phyloP scores from a whole-genome alignment of 192 early-diverging fungal species.

The Entophlyctis luteolus region DNA sequence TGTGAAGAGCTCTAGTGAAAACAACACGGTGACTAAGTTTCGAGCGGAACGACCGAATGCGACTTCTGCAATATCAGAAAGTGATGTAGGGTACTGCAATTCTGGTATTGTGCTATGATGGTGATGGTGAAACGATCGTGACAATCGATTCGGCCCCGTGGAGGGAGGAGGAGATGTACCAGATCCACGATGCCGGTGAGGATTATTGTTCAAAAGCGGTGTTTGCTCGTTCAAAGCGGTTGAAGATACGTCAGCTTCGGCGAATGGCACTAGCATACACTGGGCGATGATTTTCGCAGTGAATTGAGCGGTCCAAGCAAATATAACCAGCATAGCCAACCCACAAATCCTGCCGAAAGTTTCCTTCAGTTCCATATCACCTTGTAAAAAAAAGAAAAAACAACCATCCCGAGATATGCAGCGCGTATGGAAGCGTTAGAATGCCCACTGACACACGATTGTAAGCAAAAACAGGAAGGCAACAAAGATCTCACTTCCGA shows the following conservation, averaged over 20 bases:
- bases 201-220: slow-evolving; percentile 16
- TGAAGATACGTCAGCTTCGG: background rate
- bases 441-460: slow-evolving; percentile 57
- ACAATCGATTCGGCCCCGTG: too few species aligned
- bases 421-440: slow-evolving; percentile 56
- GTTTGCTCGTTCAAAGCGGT: slow-evolving; percentile 21
- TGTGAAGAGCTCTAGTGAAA: slow-evolving; percentile 47
- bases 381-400: background rate
- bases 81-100: slow-evolving; percentile 32
- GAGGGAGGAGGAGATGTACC: background rate
- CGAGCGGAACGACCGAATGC: slow-evolving; percentile 45
- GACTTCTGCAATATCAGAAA: slow-evolving; percentile 43
- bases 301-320: slow-evolving; percentile 33
- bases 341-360: slow-evolving; percentile 49
- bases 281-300: slow-evolving; percentile 61
- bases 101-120: too few species aligned
- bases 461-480: too few species aligned
- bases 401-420: slow-evolving; percentile 58
- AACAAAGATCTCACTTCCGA: slow-evolving; percentile 10
- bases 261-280: slow-evolving; percentile 43
- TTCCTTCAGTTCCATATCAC: background rate
- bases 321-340: slow-evolving; percentile 39
- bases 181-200: slow-evolving; percentile 7
- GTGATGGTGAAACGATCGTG: too few species aligned
- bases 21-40: slow-evolving; percentile 37